Evolutionary conservation across 2,329 filamentous ascomycete species (phyloP).

Genomic region (Hypoxylon sp.): DNA sequence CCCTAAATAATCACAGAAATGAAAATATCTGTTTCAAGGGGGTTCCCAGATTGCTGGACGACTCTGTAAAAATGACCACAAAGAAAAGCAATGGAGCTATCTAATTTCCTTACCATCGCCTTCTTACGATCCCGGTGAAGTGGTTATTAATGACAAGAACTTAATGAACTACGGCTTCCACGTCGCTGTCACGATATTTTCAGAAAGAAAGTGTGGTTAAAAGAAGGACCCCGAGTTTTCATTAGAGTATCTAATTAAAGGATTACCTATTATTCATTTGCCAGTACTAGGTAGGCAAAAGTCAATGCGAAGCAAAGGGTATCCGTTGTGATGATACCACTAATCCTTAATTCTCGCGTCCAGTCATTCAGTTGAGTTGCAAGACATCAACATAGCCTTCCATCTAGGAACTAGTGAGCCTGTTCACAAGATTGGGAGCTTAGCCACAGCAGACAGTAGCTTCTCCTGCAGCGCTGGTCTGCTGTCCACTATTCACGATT

Average conservation of each 20-base stretch:
- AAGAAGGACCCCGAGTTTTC: not conserved
- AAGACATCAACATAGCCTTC: not conserved
- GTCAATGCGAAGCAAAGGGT: not conserved
- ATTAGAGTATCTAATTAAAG: not conserved
- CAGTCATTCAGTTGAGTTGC: not conserved
- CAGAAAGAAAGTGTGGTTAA: too few relatives aligned
- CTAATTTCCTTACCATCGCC: too few relatives aligned
- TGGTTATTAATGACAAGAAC: too few relatives aligned
- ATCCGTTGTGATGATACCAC: slow-evolving; percentile 28
- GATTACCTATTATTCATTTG: not conserved
- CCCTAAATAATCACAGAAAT: too few relatives aligned
- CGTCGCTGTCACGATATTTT: not conserved
- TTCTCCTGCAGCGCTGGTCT: slow-evolving; percentile 37
- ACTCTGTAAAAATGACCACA: too few relatives aligned
- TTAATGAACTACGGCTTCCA: too few relatives aligned
- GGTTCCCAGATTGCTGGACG: too few relatives aligned
- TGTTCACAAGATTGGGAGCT: not conserved
- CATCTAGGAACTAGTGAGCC: not conserved
- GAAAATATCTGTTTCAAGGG: too few relatives aligned
- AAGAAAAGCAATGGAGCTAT: too few relatives aligned
- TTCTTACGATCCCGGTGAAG: too few relatives aligned
- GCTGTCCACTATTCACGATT: slow-evolving; percentile 13
- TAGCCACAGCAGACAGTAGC: slow-evolving; percentile 45
- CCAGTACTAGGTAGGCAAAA: not conserved
- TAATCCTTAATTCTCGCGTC: slow-evolving; percentile 1